phyloP scores from a whole-genome alignment of 768 basidiomycete genomes.

The Hericium erinaceus region DNA sequence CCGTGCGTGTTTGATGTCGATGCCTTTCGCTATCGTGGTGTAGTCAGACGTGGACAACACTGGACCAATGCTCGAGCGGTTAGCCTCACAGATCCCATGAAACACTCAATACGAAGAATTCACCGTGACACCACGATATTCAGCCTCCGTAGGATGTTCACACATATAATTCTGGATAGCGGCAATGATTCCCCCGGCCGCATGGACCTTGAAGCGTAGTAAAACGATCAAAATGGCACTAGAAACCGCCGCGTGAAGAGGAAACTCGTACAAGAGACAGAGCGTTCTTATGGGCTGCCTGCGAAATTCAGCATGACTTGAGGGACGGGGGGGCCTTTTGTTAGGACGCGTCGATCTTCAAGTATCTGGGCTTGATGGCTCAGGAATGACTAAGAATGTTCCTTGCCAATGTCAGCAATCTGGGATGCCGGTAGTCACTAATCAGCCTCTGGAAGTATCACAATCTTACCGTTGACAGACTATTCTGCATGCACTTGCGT shows the following conservation, averaged over 20 bases:
- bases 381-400: too few species aligned
- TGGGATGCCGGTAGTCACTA: too few species aligned
- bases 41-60: constrained; percentile 5
- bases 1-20: constrained; percentile 11
- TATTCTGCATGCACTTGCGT: too few species aligned
- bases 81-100: neutral
- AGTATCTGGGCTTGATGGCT: too few species aligned
- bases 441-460: too few species aligned
- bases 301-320: constrained; percentile 3
- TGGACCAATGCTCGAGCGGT: constrained; percentile 1
- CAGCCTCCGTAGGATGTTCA: too few species aligned
- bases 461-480: too few species aligned
- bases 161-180: neutral
- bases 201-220: neutral
- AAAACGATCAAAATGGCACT: constrained; percentile 5
- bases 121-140: too few species aligned
- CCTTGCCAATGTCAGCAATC: too few species aligned
- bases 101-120: too few species aligned
- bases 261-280: constrained; percentile 5
- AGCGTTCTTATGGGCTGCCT: constrained; percentile 4
- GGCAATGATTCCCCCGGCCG: constrained; percentile 1
- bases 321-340: too few species aligned
- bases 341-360: too few species aligned
- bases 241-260: constrained; percentile 1
- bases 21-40: constrained; percentile 3